These are phyloP conservation scores for Corchorus olitorius DNA, from an alignment of 345 rosid genomes.

Conservation along the genomic window DNA sequence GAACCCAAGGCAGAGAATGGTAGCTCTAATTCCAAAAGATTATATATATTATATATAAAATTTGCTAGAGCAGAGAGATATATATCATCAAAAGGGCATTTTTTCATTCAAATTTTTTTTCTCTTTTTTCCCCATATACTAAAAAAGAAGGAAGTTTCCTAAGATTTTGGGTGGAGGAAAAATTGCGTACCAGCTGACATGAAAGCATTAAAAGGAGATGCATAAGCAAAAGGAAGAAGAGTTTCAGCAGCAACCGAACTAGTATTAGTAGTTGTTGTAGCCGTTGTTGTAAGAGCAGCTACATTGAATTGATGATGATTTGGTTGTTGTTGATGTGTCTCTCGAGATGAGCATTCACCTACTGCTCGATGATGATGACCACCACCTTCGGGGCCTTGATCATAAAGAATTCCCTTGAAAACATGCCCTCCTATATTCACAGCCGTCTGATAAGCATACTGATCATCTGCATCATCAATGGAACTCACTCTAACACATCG, in stretches of 20 bases:
- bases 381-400: constrained; percentile 46
- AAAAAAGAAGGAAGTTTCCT: constrained; percentile 14
- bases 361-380: neutral
- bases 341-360: constrained; percentile 35
- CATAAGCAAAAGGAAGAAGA: constrained; percentile 44
- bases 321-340: neutral
- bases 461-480: constrained; percentile 41
- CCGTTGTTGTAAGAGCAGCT: constrained; percentile 28
- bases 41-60: neutral
- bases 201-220: constrained; percentile 51
- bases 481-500: constrained; percentile 55
- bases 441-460: constrained; percentile 43
- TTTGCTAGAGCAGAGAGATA: neutral
- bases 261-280: constrained; percentile 28
- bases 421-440: constrained; percentile 59
- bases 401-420: constrained; percentile 65
- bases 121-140: neutral
- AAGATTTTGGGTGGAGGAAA: constrained; percentile 64
- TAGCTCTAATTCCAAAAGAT: neutral
- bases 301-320: constrained; percentile 16
- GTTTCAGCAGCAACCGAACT: constrained; percentile 28
- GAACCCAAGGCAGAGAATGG: neutral
- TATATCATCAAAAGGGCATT: neutral
- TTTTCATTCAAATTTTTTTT: neutral
- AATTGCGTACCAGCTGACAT: constrained; percentile 63